These are phyloP conservation scores for Curvularia eragrostidis DNA, from an alignment of 2,329 filamentous ascomycete species.

Conservation along the genomic window DNA sequence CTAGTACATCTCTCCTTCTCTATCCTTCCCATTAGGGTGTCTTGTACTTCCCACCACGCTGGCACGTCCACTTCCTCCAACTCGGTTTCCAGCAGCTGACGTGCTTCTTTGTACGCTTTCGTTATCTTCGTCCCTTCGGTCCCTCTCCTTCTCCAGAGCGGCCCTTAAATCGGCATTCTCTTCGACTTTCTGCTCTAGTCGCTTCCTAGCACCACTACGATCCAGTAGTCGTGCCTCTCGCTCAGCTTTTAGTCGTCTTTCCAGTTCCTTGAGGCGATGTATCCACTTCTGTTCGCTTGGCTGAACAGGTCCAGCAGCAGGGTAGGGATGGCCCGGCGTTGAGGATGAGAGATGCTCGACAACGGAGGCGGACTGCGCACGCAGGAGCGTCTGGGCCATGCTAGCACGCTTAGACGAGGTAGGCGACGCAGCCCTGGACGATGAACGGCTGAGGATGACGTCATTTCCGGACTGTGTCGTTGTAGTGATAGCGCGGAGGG, in stretches of 20 bases:
- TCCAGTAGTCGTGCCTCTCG: conserved; percentile 85
- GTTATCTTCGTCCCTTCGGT: conserved; percentile 34
- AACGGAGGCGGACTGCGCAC: conserved; percentile 61
- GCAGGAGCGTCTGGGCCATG: conserved; percentile 60
- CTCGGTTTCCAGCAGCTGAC: conserved; percentile 28
- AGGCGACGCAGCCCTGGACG: conserved; percentile 39
- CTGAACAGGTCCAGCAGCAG: conserved; percentile 47
- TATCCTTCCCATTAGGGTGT: conserved; percentile 21
- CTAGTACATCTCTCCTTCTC: conserved; percentile 34
- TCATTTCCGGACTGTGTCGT: conserved; percentile 34
- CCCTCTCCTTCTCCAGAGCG: conserved; percentile 66
- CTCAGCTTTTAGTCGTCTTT: conserved; percentile 87
- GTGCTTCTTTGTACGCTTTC: conserved; percentile 25
- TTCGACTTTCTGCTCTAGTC: conserved; percentile 75
- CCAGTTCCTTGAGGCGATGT: conserved; percentile 82
- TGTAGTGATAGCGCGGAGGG: conserved; percentile 61
- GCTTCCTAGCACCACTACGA: conserved; percentile 79
- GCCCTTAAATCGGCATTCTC: conserved; percentile 75
- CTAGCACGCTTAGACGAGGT: conserved; percentile 51
- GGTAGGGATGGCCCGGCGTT: conserved; percentile 42
- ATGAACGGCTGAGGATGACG: conserved; percentile 33
- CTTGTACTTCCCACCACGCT: conserved; percentile 29
- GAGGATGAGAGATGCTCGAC: conserved; percentile 53
- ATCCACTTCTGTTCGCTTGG: conserved; percentile 79
- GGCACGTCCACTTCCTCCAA: conserved; percentile 25